These are phyloP conservation scores for Coemansia sp. DNA, from an alignment of 192 early-diverging fungal genomes.

Conservation along the genomic window DNA sequence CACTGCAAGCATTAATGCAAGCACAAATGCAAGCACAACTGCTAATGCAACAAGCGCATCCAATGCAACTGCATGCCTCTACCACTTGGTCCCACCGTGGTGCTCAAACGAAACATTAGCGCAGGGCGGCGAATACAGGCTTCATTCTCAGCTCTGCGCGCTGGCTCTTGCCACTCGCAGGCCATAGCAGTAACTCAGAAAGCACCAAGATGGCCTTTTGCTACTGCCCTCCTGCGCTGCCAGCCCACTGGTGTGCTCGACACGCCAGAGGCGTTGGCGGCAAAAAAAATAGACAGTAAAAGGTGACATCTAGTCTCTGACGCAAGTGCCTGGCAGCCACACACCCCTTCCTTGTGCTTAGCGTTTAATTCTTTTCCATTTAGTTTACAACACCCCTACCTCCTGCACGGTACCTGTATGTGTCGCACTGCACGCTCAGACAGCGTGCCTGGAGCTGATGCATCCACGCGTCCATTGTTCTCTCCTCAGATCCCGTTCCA, in stretches of 20 bases:
- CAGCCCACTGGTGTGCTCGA: neutral
- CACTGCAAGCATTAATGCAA: neutral
- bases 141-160: neutral
- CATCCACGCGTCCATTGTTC: neutral
- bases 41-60: neutral
- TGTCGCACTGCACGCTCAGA: conserved; percentile 4
- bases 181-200: neutral
- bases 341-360: neutral
- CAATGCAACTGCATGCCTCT: neutral
- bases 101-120: neutral
- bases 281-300: neutral
- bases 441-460: neutral
- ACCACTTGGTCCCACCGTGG: neutral
- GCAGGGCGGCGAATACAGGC: neutral
- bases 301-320: neutral
- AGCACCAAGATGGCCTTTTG: neutral
- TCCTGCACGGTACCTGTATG: conserved; percentile 5
- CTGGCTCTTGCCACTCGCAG: neutral
- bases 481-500: neutral
- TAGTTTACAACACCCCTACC: neutral
- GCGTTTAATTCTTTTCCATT: neutral
- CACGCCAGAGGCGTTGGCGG: neutral
- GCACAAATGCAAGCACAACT: neutral
- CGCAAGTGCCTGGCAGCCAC: neutral
- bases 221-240: neutral